phyloP scores from a whole-genome alignment of 257 asterid genomes.

The Gynochthodes officinalis region DNA sequence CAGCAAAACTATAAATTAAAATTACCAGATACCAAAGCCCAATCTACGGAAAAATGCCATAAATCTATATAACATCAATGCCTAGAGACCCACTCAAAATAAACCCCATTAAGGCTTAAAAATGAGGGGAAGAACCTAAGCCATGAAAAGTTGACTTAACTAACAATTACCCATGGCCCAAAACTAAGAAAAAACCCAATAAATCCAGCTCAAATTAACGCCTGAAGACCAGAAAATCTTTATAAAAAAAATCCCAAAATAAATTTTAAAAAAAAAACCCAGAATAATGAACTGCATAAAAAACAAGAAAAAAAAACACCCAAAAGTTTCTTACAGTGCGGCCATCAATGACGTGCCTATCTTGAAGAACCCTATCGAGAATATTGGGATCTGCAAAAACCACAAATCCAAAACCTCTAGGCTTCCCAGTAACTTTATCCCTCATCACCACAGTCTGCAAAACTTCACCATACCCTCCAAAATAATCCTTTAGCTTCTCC shows the following conservation, averaged over 20 bases:
- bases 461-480: conserved; percentile 73
- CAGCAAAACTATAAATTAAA: too few relatives aligned
- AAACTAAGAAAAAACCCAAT: background rate
- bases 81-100: background rate
- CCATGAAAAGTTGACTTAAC: background rate
- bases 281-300: background rate
- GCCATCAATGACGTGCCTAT: conserved; percentile 71
- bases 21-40: background rate
- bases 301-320: background rate
- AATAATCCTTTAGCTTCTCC: conserved; percentile 72
- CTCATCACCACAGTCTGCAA: conserved; percentile 78
- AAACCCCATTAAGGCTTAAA: background rate
- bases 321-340: conserved; percentile 56
- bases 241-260: background rate
- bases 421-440: conserved; percentile 69
- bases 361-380: conserved; percentile 75
- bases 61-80: background rate
- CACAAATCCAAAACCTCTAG: conserved; percentile 81
- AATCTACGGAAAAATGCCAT: background rate
- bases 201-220: conserved; percentile 7
- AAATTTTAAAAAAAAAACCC: background rate
- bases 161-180: background rate
- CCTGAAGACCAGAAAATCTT: background rate
- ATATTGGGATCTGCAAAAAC: conserved; percentile 71
- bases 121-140: background rate